Conservation (phyloP, 257 asterid genomes). For the Coffea eugenioides region DNA sequence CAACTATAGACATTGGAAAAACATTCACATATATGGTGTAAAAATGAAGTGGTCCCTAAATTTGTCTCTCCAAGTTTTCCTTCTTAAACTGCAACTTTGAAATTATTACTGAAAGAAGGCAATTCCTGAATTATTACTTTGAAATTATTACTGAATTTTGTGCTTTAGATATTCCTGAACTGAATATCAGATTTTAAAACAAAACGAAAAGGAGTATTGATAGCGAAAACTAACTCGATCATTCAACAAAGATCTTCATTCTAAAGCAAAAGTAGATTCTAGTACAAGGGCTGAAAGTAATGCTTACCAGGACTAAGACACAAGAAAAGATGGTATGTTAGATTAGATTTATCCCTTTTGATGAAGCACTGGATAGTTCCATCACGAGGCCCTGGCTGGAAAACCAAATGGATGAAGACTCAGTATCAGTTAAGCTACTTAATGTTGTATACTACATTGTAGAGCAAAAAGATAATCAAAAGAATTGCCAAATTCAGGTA, state of each 20-base stretch:
- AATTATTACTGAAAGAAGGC: no score
- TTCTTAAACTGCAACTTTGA: neutral
- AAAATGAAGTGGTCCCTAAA: neutral
- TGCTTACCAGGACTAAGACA: slow-evolving; percentile 88
- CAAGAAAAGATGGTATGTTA: slow-evolving; percentile 82
- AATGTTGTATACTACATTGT: neutral
- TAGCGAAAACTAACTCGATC: neutral
- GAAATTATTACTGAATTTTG: no score
- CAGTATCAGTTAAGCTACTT: neutral
- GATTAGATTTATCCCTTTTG: slow-evolving; percentile 81
- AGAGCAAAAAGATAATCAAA: neutral
- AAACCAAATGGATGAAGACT: slow-evolving; percentile 9
- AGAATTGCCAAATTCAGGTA: neutral
- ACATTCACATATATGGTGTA: neutral
- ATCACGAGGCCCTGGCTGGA: slow-evolving; percentile 90
- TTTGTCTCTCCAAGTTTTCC: neutral
- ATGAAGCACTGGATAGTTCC: slow-evolving; percentile 93
- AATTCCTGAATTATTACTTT: no score
- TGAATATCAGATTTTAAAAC: neutral
- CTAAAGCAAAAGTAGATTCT: neutral
- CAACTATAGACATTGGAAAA: neutral
- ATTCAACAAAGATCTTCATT: neutral
- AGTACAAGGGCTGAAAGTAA: neutral
- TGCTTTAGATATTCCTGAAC: neutral
- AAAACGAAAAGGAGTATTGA: neutral